These are phyloP conservation scores for Halteria grandinella DNA, from an alignment of 73 alveolate genomes.

Conservation along the genomic window DNA sequence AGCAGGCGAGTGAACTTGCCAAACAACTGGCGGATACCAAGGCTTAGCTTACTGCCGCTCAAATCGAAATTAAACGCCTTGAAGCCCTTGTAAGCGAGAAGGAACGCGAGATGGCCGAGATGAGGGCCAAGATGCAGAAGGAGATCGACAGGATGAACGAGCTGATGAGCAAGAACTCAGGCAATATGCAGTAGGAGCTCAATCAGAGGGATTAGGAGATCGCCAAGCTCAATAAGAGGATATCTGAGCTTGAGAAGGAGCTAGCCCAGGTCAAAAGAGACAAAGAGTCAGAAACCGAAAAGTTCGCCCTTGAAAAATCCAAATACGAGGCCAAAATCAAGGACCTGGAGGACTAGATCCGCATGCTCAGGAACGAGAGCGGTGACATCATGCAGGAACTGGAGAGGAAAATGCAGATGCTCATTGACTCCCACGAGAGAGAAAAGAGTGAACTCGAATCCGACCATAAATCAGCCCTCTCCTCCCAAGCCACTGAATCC, in stretches of 20 bases:
- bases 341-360: constrained; percentile 49
- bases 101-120: constrained; percentile 37
- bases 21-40: constrained; percentile 9
- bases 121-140: constrained; percentile 6
- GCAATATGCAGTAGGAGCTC: constrained; percentile 41
- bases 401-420: constrained; percentile 38
- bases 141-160: constrained; percentile 29
- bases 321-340: constrained; percentile 29
- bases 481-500: neutral
- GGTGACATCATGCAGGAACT: constrained; percentile 54
- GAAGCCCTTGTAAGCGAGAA: constrained; percentile 2
- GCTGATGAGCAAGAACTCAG: constrained; percentile 22
- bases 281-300: neutral
- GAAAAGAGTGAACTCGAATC: constrained; percentile 35
- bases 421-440: constrained; percentile 36
- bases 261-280: no score
- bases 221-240: neutral
- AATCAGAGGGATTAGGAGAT: constrained; percentile 49
- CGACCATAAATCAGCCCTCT: constrained; percentile 14
- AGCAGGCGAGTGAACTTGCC: constrained; percentile 12
- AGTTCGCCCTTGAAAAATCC: neutral
- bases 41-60: constrained; percentile 29
- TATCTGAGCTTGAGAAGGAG: constrained; percentile 20
- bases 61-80: constrained; percentile 1
- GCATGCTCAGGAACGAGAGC: constrained; percentile 38